Conservation (phyloP, 768 basidiomycete species). For the Leccinellum rugosiceps region DNA sequence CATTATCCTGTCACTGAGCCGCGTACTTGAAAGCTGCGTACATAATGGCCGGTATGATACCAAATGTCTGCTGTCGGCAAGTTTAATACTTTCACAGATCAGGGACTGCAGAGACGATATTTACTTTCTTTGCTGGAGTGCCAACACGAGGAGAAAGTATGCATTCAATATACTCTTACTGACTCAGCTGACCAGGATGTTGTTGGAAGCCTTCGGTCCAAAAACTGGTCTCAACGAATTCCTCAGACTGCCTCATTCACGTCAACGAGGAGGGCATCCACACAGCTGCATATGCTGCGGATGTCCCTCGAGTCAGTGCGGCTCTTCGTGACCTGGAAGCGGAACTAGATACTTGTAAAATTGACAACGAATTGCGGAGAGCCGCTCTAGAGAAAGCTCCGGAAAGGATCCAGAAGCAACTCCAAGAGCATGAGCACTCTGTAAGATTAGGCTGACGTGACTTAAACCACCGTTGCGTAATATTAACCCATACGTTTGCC, state of each 20-base stretch:
- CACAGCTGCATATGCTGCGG: constrained; percentile 57
- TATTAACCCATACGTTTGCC: constrained; percentile 1
- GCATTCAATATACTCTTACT: constrained; percentile 11
- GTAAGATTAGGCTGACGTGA: constrained; percentile 32
- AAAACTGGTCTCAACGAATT: constrained; percentile 37
- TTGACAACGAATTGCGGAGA: constrained; percentile 42
- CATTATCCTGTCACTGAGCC: constrained; percentile 5
- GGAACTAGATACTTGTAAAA: constrained; percentile 46
- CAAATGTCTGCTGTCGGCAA: constrained; percentile 1
- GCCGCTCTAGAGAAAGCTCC: constrained; percentile 42
- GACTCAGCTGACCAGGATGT: constrained; percentile 49
- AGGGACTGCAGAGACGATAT: constrained; percentile 52
- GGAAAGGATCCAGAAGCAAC: constrained; percentile 43
- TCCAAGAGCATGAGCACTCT: constrained; percentile 45
- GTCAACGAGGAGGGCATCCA: constrained; percentile 63
- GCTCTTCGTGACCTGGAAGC: constrained; percentile 46
- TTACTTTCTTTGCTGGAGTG: constrained; percentile 65
- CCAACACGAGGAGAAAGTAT: constrained; percentile 84
- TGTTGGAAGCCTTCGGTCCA: constrained; percentile 15
- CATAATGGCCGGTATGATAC: constrained; percentile 59
- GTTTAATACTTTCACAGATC: constrained; percentile 41
- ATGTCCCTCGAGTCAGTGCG: constrained; percentile 43
- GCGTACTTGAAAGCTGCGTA: constrained; percentile 49
- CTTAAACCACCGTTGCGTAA: background rate
- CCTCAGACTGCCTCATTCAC: constrained; percentile 57